Percentiles rank a stretch among this genome's conserved stretches.
Conservation (phyloP, 176 grass and related monocot species). For the Chloris gayana region DNA sequence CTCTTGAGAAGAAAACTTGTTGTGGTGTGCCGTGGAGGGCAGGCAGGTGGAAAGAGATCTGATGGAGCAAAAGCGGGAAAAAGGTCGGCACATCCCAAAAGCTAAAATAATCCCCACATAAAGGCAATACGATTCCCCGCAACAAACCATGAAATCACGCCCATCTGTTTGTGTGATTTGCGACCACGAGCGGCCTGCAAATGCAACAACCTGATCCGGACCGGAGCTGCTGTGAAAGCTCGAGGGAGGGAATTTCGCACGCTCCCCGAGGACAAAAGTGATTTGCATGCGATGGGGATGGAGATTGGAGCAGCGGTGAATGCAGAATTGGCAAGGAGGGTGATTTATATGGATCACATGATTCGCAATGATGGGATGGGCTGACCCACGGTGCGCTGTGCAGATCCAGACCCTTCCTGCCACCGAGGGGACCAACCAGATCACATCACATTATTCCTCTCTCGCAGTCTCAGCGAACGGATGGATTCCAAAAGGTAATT, state of each 20-base stretch:
- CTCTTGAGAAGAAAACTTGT: too few relatives aligned
- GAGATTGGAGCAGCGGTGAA: background rate
- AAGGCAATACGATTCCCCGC: constrained; percentile 22
- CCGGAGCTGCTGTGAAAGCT: constrained; percentile 24
- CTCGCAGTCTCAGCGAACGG: too few relatives aligned
- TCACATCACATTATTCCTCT: too few relatives aligned
- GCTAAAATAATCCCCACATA: constrained; percentile 33
- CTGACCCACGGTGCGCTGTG: constrained; percentile 30
- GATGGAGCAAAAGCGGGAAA: constrained; percentile 22
- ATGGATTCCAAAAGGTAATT: too few relatives aligned
- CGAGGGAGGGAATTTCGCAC: constrained; percentile 31
- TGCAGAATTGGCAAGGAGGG: background rate
- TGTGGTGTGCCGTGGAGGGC: background rate
- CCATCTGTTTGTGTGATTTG: background rate
- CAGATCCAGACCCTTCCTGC: constrained; percentile 53
- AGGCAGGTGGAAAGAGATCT: constrained; percentile 38
- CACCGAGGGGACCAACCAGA: constrained; percentile 37
- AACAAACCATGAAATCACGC: constrained; percentile 30
- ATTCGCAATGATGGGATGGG: constrained; percentile 49
- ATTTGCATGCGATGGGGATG: background rate
- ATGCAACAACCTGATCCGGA: constrained; percentile 4
- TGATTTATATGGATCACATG: constrained; percentile 53
- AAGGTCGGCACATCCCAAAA: constrained; percentile 40
- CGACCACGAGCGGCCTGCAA: background rate
- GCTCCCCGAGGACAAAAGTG: constrained; percentile 28